These are phyloP conservation scores for Selenicereus undatus DNA, from an alignment of 148 eudicot genomes.

Conservation along the genomic window DNA sequence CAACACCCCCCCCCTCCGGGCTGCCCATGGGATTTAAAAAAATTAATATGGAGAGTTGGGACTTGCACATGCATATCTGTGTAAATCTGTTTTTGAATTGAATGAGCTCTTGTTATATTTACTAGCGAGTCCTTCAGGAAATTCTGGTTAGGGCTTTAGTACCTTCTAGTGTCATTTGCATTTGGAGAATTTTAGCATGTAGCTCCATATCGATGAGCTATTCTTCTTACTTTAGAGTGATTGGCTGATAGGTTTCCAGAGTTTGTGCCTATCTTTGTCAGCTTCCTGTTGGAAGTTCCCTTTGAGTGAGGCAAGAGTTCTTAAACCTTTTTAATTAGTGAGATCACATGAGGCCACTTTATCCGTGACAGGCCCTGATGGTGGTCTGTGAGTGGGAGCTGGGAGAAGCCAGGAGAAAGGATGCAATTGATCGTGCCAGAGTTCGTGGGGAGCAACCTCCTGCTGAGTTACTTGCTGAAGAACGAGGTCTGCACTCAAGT, in stretches of 20 bases:
- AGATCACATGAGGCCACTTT: not conserved
- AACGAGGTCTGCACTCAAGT: constrained; percentile 88
- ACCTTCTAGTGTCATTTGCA: not conserved
- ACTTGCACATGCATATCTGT: no score
- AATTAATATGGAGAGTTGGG: no score
- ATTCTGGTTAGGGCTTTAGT: no score
- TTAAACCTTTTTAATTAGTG: not conserved
- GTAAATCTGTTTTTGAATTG: no score
- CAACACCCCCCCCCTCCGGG: no score
- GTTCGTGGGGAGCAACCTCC: constrained; percentile 90
- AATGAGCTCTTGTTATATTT: no score
- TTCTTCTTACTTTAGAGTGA: not conserved
- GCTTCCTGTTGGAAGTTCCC: not conserved
- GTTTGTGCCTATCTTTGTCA: not conserved
- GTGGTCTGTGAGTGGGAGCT: constrained; percentile 95
- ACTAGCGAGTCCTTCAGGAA: no score
- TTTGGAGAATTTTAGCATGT: not conserved
- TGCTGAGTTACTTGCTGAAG: constrained; percentile 81
- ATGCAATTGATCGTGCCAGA: constrained; percentile 74
- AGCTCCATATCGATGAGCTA: not conserved
- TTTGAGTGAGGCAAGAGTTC: not conserved
- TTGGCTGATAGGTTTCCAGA: not conserved
- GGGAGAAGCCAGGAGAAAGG: constrained; percentile 79
- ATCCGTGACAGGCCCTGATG: constrained; percentile 57
- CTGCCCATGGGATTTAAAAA: no score